Evolutionary conservation across 305 asterid genomes (phyloP), one percentile per base, ranked within the genome.

Genomic region (Fraxinus angustifolia): DNA sequence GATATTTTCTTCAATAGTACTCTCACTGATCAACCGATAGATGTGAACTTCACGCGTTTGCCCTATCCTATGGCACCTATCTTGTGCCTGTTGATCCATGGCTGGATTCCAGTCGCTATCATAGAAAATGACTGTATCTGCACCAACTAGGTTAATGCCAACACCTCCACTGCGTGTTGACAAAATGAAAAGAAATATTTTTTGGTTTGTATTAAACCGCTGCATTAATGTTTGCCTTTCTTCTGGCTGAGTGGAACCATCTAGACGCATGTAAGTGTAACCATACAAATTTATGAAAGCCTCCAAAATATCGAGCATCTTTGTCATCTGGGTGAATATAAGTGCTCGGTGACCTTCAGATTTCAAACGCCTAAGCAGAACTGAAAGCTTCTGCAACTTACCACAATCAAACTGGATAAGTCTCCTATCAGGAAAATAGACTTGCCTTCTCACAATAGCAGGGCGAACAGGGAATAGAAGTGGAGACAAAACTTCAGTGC

Each of bases 81-180:
- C 99, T 90, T 96, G 99, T 78, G 99, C 99, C 82, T 96, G 99
- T 84, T 94, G 98, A 91, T 96, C 99, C 99, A 96, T 96, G 79
- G 99, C 99, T 67, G 99, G 99, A 88, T 96, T 96, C 99, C 99
- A 96, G 90, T 96, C 99, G 81, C 99, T 96, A 78, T 96, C 99
- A 82, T 96, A 96, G 86, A 94, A 96, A 81, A 96, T 96, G 23
- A 94, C 99, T 30, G 98, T 96, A 88, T 94, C 99, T 58, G 99
- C 99, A 77, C 99, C 99, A 70, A 96, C 98, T 81, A 96, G 91
- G 85, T 96, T 96, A 86, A 96, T 93, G 86, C 99, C 99, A 81
- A 96, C 99, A 82, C 98, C 99, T 79, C 99, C 99, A 83, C 98
- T 96, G 40, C 99, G 96, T 48, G 99, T 96, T 73, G 99, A 96